Percentiles rank a stretch among this genome's conserved stretches.
Conservation (phyloP, 768 basidiomycete genomes). For the Podaxis sp. region DNA sequence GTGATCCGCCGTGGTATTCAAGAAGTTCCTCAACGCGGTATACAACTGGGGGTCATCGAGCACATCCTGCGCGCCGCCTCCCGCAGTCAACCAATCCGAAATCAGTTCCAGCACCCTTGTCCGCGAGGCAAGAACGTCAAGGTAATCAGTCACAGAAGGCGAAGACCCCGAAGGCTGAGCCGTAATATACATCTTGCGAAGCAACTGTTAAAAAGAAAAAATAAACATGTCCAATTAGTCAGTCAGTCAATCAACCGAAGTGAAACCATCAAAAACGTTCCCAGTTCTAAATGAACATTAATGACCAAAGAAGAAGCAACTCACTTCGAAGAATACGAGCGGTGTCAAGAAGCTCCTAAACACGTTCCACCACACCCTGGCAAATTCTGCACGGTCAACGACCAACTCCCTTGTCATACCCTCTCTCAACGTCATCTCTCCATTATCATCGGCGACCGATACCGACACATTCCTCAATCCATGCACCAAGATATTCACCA, state of each 20-base stretch:
- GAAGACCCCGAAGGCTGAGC: constrained; percentile 42
- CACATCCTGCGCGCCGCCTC: constrained; percentile 77
- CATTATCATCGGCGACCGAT: constrained; percentile 83
- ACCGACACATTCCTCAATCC: constrained; percentile 77
- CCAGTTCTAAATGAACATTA: not conserved
- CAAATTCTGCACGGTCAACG: constrained; percentile 73
- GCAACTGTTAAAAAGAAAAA: constrained; percentile 42
- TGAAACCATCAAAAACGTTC: not conserved
- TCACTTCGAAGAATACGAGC: constrained; percentile 80
- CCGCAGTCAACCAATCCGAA: constrained; percentile 68
- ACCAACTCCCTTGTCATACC: constrained; percentile 70
- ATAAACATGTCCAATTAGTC: constrained; percentile 5
- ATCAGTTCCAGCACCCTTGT: constrained; percentile 63
- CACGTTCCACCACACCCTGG: constrained; percentile 78
- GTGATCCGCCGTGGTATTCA: constrained; percentile 55
- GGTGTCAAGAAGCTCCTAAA: constrained; percentile 84
- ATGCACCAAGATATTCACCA: constrained; percentile 75
- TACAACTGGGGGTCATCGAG: constrained; percentile 70
- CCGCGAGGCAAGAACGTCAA: constrained; percentile 50
- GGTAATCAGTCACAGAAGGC: constrained; percentile 43
- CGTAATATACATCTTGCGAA: constrained; percentile 71
- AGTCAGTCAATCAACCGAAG: not conserved
- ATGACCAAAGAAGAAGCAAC: constrained; percentile 17
- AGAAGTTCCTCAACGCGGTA: constrained; percentile 55
- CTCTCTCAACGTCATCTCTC: constrained; percentile 76